Evolutionary conservation across 768 basidiomycete genomes (phyloP).

Genomic region (Boletus fagicola): DNA sequence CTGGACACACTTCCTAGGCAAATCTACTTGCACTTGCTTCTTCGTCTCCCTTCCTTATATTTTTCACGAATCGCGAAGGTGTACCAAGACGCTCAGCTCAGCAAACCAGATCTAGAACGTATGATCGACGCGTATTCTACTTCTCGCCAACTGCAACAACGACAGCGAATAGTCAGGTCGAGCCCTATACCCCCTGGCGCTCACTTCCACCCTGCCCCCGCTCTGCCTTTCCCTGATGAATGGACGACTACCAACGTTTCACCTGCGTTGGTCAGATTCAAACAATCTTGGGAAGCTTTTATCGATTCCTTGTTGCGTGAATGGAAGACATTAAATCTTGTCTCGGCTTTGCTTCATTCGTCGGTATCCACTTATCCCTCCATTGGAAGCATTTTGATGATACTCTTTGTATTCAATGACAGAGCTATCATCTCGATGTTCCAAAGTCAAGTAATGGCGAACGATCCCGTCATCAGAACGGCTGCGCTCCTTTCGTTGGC

Average conservation of each 20-base stretch:
- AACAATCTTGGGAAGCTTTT: constrained; percentile 65
- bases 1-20: constrained; percentile 43
- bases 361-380: constrained; percentile 26
- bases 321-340: constrained; percentile 75
- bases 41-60: constrained; percentile 75
- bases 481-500: constrained; percentile 62
- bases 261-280: constrained; percentile 64
- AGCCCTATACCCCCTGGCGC: constrained; percentile 33
- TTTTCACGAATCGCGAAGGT: constrained; percentile 75
- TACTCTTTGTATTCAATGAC: not conserved
- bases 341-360: constrained; percentile 62
- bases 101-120: constrained; percentile 64
- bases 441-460: constrained; percentile 49
- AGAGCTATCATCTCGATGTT: constrained; percentile 73
- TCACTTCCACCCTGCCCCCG: constrained; percentile 14
- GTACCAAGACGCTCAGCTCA: constrained; percentile 77
- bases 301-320: constrained; percentile 67
- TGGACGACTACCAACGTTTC: constrained; percentile 53
- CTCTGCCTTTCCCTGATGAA: constrained; percentile 52
- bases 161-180: constrained; percentile 10
- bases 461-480: constrained; percentile 62
- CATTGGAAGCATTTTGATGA: not conserved
- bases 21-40: constrained; percentile 46
- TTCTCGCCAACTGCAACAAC: constrained; percentile 15
- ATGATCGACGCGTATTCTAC: constrained; percentile 41